These are phyloP conservation scores for Pythium oligandrum DNA, from an alignment of 352 stramenopile species.

Conservation along the genomic window DNA sequence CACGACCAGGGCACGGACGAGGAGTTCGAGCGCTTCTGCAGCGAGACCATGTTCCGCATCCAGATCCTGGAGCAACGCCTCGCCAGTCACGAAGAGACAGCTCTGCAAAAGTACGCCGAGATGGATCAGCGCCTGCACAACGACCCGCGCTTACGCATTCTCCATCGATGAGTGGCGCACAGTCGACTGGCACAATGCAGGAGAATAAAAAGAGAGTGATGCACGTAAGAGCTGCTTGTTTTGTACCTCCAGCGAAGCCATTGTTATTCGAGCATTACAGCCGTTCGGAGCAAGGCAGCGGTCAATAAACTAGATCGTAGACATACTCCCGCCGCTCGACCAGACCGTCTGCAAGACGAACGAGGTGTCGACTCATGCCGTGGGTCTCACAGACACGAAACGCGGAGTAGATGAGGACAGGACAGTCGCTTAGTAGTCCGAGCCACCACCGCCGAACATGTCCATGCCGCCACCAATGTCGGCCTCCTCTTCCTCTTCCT, in stretches of 20 bases:
- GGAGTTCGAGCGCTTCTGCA: slow-evolving; percentile 93
- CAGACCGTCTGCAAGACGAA: no score
- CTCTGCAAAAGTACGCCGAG: slow-evolving; percentile 92
- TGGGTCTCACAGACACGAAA: no score
- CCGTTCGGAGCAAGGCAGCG: background rate
- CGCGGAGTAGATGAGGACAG: background rate
- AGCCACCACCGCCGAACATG: slow-evolving; percentile 79
- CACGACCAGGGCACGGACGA: slow-evolving; percentile 90
- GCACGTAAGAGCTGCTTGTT: background rate
- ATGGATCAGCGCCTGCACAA: slow-evolving; percentile 90
- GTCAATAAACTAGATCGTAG: no score
- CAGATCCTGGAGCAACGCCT: slow-evolving; percentile 93
- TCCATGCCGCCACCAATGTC: slow-evolving; percentile 71
- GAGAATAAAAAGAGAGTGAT: background rate
- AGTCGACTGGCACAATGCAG: background rate
- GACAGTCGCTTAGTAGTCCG: slow-evolving; percentile 74
- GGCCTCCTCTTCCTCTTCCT: slow-evolving; percentile 87
- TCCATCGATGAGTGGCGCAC: slow-evolving; percentile 40
- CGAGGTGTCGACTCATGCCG: no score
- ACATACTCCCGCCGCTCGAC: no score
- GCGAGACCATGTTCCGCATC: slow-evolving; percentile 95
- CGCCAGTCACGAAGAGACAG: slow-evolving; percentile 89
- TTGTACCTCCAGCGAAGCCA: slow-evolving; percentile 53
- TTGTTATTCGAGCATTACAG: slow-evolving; percentile 73
- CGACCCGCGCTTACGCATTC: slow-evolving; percentile 72